Conservation (phyloP, 1,284 basidiomycete genomes). For the Tilletia caries region DNA sequence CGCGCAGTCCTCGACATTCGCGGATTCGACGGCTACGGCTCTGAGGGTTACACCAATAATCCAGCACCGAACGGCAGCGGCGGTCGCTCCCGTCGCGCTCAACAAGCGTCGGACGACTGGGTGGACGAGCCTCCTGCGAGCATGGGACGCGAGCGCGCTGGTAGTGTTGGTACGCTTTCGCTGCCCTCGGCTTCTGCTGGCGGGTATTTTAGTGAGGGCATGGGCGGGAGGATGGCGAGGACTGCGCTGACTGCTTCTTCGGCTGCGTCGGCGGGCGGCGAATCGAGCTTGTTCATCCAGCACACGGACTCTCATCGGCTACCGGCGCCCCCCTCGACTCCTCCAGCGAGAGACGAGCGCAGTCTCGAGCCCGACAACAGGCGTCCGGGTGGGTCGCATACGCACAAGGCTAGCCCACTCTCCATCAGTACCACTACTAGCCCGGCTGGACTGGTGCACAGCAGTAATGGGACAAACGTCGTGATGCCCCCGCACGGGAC, state of each 20-base stretch:
- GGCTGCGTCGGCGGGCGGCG: too few species aligned
- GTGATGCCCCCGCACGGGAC: background rate
- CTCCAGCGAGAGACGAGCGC: background rate
- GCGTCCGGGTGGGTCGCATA: background rate
- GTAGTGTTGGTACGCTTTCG: background rate
- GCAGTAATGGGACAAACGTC: background rate
- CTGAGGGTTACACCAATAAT: background rate
- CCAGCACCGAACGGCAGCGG: too few species aligned
- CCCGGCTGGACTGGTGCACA: background rate
- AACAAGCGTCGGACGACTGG: too few species aligned
- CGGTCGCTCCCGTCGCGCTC: too few species aligned
- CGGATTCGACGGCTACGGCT: background rate
- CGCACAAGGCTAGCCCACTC: too few species aligned
- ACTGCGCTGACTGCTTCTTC: too few species aligned
- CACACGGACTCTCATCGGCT: background rate
- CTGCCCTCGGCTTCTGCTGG: background rate
- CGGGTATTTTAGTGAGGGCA: background rate
- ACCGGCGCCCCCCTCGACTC: background rate
- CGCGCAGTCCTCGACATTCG: background rate
- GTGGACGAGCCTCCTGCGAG: too few species aligned
- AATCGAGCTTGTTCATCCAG: background rate
- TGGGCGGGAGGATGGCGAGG: background rate
- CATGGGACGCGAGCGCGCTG: background rate
- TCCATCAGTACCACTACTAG: too few species aligned
- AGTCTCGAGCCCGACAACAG: too few species aligned